Base-by-base conservation (phyloP, 495 filamentous ascomycete species). In the Aspergillus sparsus region DNA sequence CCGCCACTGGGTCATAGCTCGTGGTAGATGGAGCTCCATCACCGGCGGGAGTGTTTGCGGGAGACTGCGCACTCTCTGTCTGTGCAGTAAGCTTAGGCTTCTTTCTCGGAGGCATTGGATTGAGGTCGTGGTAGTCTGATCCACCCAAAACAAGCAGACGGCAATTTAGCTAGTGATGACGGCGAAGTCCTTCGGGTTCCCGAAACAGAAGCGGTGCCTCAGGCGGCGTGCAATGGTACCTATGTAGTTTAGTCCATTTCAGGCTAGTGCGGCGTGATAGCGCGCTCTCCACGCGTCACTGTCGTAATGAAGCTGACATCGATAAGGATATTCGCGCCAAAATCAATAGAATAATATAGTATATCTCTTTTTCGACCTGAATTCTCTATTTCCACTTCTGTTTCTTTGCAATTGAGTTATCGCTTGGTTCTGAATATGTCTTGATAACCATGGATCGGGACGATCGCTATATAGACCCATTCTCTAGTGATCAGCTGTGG, bases 101-200 rank as follows among this genome's bases (percentile, higher is more conserved):
- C 77, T 89, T 91, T 62, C 85, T 87, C 9, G 91, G 89, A 42
- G 91, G 87, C 91, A 95, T 95, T 67, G 49, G 33, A 27, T 5
- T 3, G 49, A 13, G 21, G 21, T 3, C 21, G 21, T 32, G 39
- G 33, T 37, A 47, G 21, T 35, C 37, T 5, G 0, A 39, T n/a
- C 16, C 12, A 16, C n/a, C 21, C 32, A 56, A 56, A 32, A 13
- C 41, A 42, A 47, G 11, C 12, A 58, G 15, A 32, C 51, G 21
- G 27, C 44, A 31, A 44, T 31, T 35, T 11, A 18, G 49, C n/a
- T 49, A 53, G 35, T 37, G 13, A 53, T 53, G 11, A n/a, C 45
- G 12, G 13, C 31, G 58, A 37, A 18, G 18, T 33, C 35, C 45
- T 27, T 59, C 60, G 60, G 59, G 54, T 66, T 62, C 60, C 64